Conservation (phyloP, 495 filamentous ascomycete species). For the Elaphomyces granulatus region DNA sequence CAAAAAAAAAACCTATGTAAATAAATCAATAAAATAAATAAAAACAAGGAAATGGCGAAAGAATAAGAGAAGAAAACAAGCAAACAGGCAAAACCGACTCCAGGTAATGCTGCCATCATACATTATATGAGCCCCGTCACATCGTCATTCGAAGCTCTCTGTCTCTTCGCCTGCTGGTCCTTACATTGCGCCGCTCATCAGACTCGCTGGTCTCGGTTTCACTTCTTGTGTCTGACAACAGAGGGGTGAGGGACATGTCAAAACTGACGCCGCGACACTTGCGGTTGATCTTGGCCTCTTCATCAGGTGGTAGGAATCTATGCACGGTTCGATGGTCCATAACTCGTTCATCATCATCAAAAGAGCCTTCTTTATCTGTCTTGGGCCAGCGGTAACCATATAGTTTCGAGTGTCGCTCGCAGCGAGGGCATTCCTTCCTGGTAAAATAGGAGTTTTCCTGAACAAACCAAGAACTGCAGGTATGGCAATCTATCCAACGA, state of each 20-base stretch:
- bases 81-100: too few relatives aligned
- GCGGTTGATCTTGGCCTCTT: constrained; percentile 44
- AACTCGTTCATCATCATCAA: constrained; percentile 62
- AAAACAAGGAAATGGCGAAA: too few relatives aligned
- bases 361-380: constrained; percentile 58
- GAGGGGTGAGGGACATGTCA: constrained; percentile 15
- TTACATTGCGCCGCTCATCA: constrained; percentile 15
- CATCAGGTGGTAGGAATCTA: constrained; percentile 50
- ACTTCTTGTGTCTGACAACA: constrained; percentile 23
- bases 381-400: constrained; percentile 96
- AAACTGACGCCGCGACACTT: constrained; percentile 29
- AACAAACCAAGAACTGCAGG: constrained; percentile 67
- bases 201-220: constrained; percentile 27
- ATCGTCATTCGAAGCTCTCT: background rate
- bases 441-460: constrained; percentile 79
- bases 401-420: constrained; percentile 87
- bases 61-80: too few relatives aligned
- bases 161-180: background rate
- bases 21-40: too few relatives aligned
- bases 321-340: constrained; percentile 60
- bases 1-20: too few relatives aligned
- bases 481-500: constrained; percentile 76
- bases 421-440: constrained; percentile 70
- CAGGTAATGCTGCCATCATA: too few relatives aligned
- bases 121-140: too few relatives aligned